A percentile compares a stretch with the other conserved stretches of the same genome.
These are phyloP conservation scores for Trichoderma guizhouense DNA, from an alignment of 2,329 filamentous ascomycete species.

Conservation along the genomic window DNA sequence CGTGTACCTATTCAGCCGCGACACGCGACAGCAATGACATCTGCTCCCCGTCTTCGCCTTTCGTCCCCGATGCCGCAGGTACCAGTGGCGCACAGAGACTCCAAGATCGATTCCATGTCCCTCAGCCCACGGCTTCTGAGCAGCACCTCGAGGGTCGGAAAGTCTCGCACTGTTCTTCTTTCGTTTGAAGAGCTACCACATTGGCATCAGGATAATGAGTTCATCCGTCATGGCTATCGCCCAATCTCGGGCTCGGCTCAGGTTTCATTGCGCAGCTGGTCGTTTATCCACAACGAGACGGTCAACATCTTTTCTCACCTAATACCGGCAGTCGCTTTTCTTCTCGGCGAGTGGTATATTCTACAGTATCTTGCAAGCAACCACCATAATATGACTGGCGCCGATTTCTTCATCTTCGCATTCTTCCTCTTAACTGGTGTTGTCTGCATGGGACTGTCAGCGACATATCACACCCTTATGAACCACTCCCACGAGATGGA, in stretches of 20 bases:
- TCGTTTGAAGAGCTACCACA: background rate
- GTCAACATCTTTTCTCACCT: slow-evolving; percentile 6
- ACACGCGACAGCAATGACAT: background rate
- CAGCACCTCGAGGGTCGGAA: background rate
- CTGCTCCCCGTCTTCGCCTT: slow-evolving; percentile 7
- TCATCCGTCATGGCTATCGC: slow-evolving; percentile 8
- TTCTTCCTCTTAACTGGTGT: slow-evolving; percentile 6
- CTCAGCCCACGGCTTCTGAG: background rate
- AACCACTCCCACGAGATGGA: slow-evolving; percentile 4
- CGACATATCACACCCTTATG: background rate
- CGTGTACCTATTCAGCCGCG: background rate
- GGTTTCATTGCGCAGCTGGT: slow-evolving; percentile 4
- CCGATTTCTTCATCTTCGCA: background rate
- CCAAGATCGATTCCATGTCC: background rate
- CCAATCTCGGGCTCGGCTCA: slow-evolving; percentile 6
- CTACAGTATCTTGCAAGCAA: background rate
- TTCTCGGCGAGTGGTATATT: slow-evolving; percentile 8
- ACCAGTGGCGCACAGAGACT: background rate
- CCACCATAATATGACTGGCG: background rate
- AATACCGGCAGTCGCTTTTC: background rate
- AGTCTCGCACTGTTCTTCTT: background rate
- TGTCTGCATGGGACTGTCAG: background rate
- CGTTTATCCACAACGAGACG: slow-evolving; percentile 7
- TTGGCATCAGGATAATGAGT: slow-evolving; percentile 14
- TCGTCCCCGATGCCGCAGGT: background rate